Evolutionary conservation across 768 basidiomycete species (phyloP), one percentile per base, ranked within the genome.

Genomic region (Suillus paluster): DNA sequence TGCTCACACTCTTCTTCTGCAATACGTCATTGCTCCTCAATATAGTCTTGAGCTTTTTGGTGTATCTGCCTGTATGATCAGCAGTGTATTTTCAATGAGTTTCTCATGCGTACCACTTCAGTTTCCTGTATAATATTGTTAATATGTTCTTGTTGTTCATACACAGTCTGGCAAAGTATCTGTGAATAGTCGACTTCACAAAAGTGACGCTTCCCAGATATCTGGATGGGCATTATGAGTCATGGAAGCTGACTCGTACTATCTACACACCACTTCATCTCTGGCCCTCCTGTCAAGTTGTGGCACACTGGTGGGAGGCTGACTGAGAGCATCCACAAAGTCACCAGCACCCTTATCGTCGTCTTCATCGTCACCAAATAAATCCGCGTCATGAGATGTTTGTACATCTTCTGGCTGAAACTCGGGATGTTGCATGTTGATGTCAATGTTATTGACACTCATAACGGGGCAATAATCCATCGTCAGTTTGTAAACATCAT

Each of bases 151-250:
- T 52, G 8, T 42, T 57, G 48, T n/a, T 19, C 25, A 45, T 62
- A 50, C 25, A 62, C 2, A 25, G 27, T 30, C 21, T 44, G 5
- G 21, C 46, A 14, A 38, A 62, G 48, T 46, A 15, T 5, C 15
- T 46, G 7, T 5, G 48, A 58, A 38, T 23, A 62, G 21, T 62
- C 27, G 2, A 58, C 61, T 52, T 62, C 61, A 5, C 38, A 9
- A 21, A 41, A 25, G 30, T n/a, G 36, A 49, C 41, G 38, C 41
- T 62, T 62, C 9, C 15, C 57, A 45, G 25, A n/a, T 19, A 17
- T 2, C 53, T 34, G 33, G 33, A 36, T 39, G 6, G 30, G 23
- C 4, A 8, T 9, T 2, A 54, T 39, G 38, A 33, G 53, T 55
- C 53, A 17, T 2, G 7, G 38, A 55, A 21, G 15, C 2, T 39